Percentiles rank a stretch among this genome's conserved stretches.
Evolutionary conservation across 192 early-diverging fungal genomes (phyloP).

Genomic region (Entophlyctis luteolus): DNA sequence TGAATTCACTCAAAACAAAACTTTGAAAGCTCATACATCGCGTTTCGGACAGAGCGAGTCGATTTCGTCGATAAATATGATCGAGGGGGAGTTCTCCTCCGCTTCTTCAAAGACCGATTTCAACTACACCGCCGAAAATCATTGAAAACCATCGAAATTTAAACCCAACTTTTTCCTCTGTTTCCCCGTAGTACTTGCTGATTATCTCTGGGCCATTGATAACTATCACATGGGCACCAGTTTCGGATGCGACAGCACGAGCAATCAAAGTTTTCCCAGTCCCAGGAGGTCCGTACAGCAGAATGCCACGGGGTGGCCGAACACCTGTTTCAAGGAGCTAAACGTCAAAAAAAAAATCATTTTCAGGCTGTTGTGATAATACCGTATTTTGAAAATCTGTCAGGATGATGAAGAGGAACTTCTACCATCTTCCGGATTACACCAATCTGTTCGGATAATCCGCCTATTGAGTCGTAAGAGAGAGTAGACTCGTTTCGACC

Average conservation of each 20-base stretch:
- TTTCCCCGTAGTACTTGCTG: constrained; percentile 89
- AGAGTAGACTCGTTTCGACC: background rate
- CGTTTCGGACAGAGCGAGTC: constrained; percentile 87
- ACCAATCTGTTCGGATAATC: constrained; percentile 67
- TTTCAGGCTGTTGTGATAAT: background rate
- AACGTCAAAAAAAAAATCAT: background rate
- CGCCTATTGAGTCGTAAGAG: constrained; percentile 71
- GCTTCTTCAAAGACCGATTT: constrained; percentile 73
- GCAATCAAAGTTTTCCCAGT: constrained; percentile 97
- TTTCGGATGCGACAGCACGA: constrained; percentile 76
- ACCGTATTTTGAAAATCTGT: constrained; percentile 73
- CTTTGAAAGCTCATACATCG: constrained; percentile 53
- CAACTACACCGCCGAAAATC: constrained; percentile 37
- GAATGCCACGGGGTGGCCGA: constrained; percentile 82
- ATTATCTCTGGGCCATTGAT: constrained; percentile 91
- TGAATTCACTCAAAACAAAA: constrained; percentile 7
- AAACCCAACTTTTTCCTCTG: constrained; percentile 70
- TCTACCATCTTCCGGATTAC: constrained; percentile 83
- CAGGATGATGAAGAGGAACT: constrained; percentile 64
- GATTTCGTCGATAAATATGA: constrained; percentile 93
- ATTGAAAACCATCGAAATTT: too few species aligned
- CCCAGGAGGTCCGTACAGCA: constrained; percentile 88
- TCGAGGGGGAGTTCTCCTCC: constrained; percentile 64
- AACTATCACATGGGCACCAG: constrained; percentile 65
- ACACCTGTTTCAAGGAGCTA: constrained; percentile 46